phyloP scores from a whole-genome alignment of 495 filamentous ascomycete species.

The Penicillium turbatum region DNA sequence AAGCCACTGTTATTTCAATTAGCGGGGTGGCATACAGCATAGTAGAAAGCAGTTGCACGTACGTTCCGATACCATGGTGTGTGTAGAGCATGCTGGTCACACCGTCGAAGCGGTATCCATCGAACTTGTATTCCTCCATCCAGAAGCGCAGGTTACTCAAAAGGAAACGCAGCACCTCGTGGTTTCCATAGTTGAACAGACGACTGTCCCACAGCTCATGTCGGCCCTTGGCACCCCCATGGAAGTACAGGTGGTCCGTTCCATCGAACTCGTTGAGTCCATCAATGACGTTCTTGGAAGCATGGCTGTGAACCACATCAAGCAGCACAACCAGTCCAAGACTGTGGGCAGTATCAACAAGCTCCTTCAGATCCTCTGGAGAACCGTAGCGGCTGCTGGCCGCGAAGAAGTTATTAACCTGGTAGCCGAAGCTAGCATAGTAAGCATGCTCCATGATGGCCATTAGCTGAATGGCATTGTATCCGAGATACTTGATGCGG shows the following conservation, averaged over 20 bases:
- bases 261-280: slow-evolving; percentile 94
- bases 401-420: slow-evolving; percentile 97
- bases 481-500: slow-evolving; percentile 83
- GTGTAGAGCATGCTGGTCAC: slow-evolving; percentile 97
- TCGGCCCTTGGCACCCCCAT: slow-evolving; percentile 72
- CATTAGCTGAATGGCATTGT: slow-evolving; percentile 98
- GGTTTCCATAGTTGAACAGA: slow-evolving; percentile 92
- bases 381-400: slow-evolving; percentile 92
- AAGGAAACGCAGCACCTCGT: slow-evolving; percentile 92
- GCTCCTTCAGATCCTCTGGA: slow-evolving; percentile 92
- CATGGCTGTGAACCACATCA: slow-evolving; percentile 96
- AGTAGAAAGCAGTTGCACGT: slow-evolving; percentile 39
- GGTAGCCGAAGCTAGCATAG: slow-evolving; percentile 98
- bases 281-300: slow-evolving; percentile 92
- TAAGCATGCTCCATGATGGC: slow-evolving; percentile 99
- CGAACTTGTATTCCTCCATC: slow-evolving; percentile 98
- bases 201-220: slow-evolving; percentile 96
- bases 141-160: slow-evolving; percentile 95
- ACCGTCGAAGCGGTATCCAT: slow-evolving; percentile 96
- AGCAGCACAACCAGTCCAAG: slow-evolving; percentile 88
- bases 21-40: background rate
- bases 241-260: slow-evolving; percentile 93
- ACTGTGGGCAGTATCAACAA: slow-evolving; percentile 91
- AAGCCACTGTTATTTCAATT: slow-evolving; percentile 62
- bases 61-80: slow-evolving; percentile 98